Conservation (phyloP, 495 filamentous ascomycete species). For the Cercophora newfieldiana region DNA sequence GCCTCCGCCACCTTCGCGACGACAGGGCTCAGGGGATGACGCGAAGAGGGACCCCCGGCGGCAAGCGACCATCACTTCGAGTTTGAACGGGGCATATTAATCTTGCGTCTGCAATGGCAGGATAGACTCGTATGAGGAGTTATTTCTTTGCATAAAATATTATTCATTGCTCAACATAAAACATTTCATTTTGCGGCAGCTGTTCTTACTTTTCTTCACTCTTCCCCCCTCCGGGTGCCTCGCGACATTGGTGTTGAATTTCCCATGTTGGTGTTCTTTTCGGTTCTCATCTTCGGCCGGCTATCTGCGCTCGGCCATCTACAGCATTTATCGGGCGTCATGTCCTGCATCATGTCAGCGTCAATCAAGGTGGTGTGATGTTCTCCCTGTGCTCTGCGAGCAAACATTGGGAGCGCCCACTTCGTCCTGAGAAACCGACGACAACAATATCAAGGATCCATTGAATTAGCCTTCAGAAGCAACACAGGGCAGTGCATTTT, state of each 20-base stretch:
- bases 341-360: neutral
- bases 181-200: constrained; percentile 7
- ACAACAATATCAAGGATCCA: neutral
- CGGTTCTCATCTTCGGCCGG: neutral
- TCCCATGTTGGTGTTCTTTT: neutral
- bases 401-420: too few species aligned
- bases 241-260: neutral
- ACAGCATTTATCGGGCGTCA: constrained; percentile 13
- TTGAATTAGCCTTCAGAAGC: neutral
- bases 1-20: constrained; percentile 48
- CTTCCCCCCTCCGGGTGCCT: neutral
- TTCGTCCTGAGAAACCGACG: neutral
- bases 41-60: constrained; percentile 24
- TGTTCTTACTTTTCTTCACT: constrained; percentile 10
- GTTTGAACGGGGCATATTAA: constrained; percentile 35
- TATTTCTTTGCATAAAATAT: constrained; percentile 30
- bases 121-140: constrained; percentile 23
- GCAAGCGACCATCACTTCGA: constrained; percentile 44
- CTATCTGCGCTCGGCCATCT: neutral
- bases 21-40: constrained; percentile 34
- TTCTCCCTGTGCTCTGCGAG: neutral
- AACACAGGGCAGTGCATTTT: too few species aligned
- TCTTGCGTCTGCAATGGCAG: neutral
- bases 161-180: constrained; percentile 14
- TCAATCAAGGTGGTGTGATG: neutral